Percentiles rank a stretch among this genome's conserved stretches.
phyloP scores from a whole-genome alignment of 352 stramenopile genomes.

The Lagenidium sp. region DNA sequence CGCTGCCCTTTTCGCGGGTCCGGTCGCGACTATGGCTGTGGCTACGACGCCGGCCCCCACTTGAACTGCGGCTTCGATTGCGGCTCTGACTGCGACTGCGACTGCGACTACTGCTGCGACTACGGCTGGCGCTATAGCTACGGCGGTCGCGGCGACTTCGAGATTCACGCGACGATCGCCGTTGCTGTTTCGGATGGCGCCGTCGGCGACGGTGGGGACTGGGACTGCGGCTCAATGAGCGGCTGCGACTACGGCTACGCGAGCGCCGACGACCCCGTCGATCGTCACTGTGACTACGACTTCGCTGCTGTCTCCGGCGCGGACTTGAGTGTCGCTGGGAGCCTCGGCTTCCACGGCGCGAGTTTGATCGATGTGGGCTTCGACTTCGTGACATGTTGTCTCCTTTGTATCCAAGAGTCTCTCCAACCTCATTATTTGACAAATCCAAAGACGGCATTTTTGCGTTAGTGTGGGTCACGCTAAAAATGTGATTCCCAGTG shows the following conservation, averaged over 20 bases:
- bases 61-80: constrained; percentile 7
- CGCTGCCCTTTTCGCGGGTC: background rate
- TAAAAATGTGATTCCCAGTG: too few relatives aligned
- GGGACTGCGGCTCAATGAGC: constrained; percentile 1
- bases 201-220: too few relatives aligned
- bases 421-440: too few relatives aligned
- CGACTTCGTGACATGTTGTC: background rate
- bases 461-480: background rate
- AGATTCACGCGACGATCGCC: too few relatives aligned
- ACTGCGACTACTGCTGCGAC: background rate
- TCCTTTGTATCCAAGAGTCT: too few relatives aligned
- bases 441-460: background rate
- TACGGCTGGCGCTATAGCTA: too few relatives aligned
- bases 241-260: constrained; percentile 2
- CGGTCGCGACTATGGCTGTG: background rate
- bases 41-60: constrained; percentile 13
- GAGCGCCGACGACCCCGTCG: constrained; percentile 1
- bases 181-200: too few relatives aligned
- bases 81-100: constrained; percentile 1
- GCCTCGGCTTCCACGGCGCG: background rate
- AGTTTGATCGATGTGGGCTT: background rate
- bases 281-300: constrained; percentile 12
- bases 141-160: too few relatives aligned
- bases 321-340: background rate
- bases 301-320: constrained; percentile 1